Conservation (phyloP, 768 basidiomycete genomes). For the Pulveroboletus ravenelii region DNA sequence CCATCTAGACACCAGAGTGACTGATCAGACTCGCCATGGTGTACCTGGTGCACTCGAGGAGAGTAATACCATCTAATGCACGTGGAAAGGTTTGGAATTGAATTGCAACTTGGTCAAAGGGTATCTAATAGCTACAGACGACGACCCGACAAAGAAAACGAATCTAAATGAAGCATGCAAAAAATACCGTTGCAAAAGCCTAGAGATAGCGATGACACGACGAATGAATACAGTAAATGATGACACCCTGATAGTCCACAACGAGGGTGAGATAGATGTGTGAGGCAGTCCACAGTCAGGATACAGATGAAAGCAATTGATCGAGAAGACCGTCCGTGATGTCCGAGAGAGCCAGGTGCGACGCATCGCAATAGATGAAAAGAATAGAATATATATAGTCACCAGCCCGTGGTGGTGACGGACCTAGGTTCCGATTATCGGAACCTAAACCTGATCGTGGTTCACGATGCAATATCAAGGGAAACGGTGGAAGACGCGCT, state of each 20-base stretch:
- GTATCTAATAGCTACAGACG: slow-evolving; percentile 4
- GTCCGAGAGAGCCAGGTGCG: slow-evolving; percentile 6
- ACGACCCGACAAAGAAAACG: background rate
- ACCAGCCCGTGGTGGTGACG: background rate
- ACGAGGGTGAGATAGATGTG: slow-evolving; percentile 4
- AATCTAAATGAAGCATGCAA: background rate
- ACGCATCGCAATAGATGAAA: slow-evolving; percentile 11
- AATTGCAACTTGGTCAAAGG: background rate
- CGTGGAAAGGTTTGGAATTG: no score
- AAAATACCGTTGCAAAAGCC: background rate
- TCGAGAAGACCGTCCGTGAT: slow-evolving; percentile 10
- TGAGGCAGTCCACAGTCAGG: slow-evolving; percentile 4
- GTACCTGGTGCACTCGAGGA: no score
- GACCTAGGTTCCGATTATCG: slow-evolving; percentile 10
- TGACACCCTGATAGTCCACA: slow-evolving; percentile 3
- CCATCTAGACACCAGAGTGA: no score
- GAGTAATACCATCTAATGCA: background rate
- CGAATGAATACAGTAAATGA: slow-evolving; percentile 15
- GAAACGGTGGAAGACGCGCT: background rate
- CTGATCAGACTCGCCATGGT: no score
- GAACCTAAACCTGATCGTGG: slow-evolving; percentile 11
- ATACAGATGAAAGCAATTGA: slow-evolving; percentile 12
- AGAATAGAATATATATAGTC: slow-evolving; percentile 13
- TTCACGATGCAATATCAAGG: slow-evolving; percentile 1
- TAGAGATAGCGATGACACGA: background rate